Percentiles rank a stretch among this genome's conserved stretches.
phyloP scores from a whole-genome alignment of 1,139 yeast genomes.

The Saccharomyces hybrid region DNA sequence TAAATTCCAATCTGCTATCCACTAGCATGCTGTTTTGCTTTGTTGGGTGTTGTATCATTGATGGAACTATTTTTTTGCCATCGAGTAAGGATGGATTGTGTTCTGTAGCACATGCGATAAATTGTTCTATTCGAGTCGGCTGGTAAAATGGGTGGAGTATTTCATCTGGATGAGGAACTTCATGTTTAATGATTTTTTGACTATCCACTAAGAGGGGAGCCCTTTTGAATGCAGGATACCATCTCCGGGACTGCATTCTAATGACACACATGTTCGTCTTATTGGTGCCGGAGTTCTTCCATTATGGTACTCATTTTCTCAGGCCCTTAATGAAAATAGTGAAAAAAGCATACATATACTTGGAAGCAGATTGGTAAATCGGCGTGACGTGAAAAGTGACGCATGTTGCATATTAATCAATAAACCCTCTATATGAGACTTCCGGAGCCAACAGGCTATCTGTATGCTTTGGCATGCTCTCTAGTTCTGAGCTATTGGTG shows the following conservation, averaged over 20 bases:
- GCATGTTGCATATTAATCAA: conserved; percentile 3
- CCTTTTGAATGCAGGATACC: conserved; percentile 1
- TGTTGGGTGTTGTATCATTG: conserved; percentile 9
- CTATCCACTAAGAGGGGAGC: background rate
- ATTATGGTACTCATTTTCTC: too few relatives aligned
- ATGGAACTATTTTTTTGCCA: conserved; percentile 16
- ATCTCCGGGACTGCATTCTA: background rate
- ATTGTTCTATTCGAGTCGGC: conserved; percentile 18
- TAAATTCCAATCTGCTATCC: conserved; percentile 11
- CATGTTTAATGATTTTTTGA: background rate
- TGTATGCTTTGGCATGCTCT: background rate
- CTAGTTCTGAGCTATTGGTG: background rate
- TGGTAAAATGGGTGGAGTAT: conserved; percentile 22
- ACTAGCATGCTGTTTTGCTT: conserved; percentile 7
- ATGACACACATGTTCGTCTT: background rate
- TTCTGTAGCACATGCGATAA: conserved; percentile 17
- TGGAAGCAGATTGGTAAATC: background rate
- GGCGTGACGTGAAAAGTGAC: conserved; percentile 3
- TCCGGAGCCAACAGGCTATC: conserved; percentile 7
- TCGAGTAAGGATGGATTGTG: conserved; percentile 13
- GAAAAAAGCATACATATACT: background rate
- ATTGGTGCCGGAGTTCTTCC: too few relatives aligned
- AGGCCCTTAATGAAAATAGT: background rate
- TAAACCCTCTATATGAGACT: conserved; percentile 5
- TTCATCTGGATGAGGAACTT: conserved; percentile 14